phyloP scores from a whole-genome alignment of 768 basidiomycete species.

The Rubroboletus pulcherrimus region DNA sequence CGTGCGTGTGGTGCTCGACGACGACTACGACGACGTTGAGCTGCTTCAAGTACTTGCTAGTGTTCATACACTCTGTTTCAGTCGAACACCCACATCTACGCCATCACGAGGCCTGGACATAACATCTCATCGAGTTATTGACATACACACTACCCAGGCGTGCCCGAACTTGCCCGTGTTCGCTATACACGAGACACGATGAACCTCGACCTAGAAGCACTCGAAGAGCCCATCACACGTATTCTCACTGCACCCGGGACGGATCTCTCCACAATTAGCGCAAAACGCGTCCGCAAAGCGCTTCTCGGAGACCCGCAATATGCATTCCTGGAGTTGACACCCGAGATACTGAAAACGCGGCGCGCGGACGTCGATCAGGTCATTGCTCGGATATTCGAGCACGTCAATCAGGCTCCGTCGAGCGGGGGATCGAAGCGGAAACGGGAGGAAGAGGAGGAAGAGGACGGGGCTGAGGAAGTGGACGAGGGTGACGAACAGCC shows the following conservation, averaged over 20 bases:
- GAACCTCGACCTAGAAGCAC: conserved; percentile 48
- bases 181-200: conserved; percentile 31
- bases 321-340: conserved; percentile 46
- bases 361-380: conserved; percentile 65
- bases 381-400: conserved; percentile 64
- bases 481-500: conserved; percentile 21
- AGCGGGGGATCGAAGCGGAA: conserved; percentile 27
- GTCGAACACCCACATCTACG: background rate
- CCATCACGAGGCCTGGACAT: background rate
- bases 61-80: background rate
- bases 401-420: conserved; percentile 41
- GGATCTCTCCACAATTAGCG: conserved; percentile 77
- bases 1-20: conserved; percentile 2
- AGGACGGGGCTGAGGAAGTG: background rate
- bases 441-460: conserved; percentile 24
- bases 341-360: conserved; percentile 60
- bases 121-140: background rate
- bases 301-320: conserved; percentile 41
- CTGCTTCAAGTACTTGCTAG: background rate
- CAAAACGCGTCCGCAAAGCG: conserved; percentile 83
- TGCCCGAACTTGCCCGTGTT: background rate
- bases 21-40: conserved; percentile 13
- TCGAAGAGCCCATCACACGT: conserved; percentile 59
- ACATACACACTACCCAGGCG: background rate
- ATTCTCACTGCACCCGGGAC: conserved; percentile 76